Evolutionary conservation across 2,329 filamentous ascomycete species (phyloP).

Genomic region (Ceratocystiopsis minuta): DNA sequence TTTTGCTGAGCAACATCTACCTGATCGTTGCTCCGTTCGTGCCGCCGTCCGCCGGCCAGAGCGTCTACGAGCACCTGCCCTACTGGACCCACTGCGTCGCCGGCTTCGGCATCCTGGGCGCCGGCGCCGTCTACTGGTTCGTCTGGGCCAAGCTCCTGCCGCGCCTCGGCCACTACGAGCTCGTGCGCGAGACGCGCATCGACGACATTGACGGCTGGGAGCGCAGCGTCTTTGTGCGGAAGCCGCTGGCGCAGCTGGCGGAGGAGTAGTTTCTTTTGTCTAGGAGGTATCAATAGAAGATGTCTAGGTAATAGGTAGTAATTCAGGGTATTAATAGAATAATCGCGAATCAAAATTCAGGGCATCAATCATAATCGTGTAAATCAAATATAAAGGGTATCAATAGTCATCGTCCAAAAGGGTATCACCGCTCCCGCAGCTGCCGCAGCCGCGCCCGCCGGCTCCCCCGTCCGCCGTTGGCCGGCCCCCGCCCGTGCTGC

Average conservation of each 20-base stretch:
- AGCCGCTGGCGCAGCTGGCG: conserved; percentile 16
- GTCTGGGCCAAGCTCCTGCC: conserved; percentile 35
- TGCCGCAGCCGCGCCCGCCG: conserved; percentile 6
- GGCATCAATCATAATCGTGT: too few species aligned
- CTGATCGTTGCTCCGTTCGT: conserved; percentile 42
- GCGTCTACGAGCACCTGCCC: conserved; percentile 33
- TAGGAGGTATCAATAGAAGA: too few species aligned
- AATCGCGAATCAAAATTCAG: too few species aligned
- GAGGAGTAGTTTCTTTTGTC: too few species aligned
- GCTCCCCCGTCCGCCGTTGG: conserved; percentile 4
- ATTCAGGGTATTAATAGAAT: too few species aligned
- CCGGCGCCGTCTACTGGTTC: conserved; percentile 37
- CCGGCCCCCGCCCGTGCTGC: background rate
- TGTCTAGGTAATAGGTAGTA: too few species aligned
- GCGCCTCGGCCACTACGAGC: conserved; percentile 32
- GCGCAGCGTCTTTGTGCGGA: conserved; percentile 31
- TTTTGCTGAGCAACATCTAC: conserved; percentile 42
- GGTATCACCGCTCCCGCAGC: background rate
- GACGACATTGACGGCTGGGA: conserved; percentile 47
- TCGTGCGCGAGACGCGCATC: conserved; percentile 34
- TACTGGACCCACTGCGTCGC: conserved; percentile 42
- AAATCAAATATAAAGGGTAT: too few species aligned
- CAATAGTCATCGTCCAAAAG: too few species aligned
- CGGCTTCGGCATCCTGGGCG: conserved; percentile 33
- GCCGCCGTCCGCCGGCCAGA: conserved; percentile 31